Evolutionary conservation across 2,329 filamentous ascomycete genomes (phyloP).

Genomic region (Byssochlamys sp.): DNA sequence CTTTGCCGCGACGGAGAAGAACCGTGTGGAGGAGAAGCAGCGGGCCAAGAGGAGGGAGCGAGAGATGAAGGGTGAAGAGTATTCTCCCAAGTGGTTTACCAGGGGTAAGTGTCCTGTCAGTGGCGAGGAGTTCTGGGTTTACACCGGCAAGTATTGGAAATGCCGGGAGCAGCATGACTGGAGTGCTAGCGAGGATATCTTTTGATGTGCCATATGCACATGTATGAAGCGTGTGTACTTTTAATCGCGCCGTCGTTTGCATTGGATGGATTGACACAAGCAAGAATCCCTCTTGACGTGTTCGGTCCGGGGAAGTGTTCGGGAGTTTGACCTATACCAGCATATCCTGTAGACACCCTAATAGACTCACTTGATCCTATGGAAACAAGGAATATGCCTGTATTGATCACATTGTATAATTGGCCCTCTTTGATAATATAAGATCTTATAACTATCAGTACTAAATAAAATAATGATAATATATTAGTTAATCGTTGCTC

Average conservation of each 20-base stretch:
- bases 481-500: too few species aligned
- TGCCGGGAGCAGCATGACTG: constrained; percentile 55
- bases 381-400: background rate
- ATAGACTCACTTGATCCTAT: background rate
- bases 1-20: constrained; percentile 85
- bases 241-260: background rate
- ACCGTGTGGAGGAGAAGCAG: constrained; percentile 85
- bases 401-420: background rate
- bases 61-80: constrained; percentile 72
- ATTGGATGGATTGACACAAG: background rate
- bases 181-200: constrained; percentile 67
- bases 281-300: background rate
- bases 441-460: too few species aligned
- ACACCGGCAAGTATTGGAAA: constrained; percentile 81
- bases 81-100: constrained; percentile 73
- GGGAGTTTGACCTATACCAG: background rate
- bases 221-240: background rate
- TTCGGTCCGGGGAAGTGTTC: background rate
- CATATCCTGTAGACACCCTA: background rate
- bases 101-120: constrained; percentile 66
- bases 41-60: constrained; percentile 62
- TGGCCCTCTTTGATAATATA: background rate
- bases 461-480: too few species aligned
- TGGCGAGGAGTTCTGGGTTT: constrained; percentile 82
- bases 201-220: constrained; percentile 27